Evolutionary conservation across 345 rosid species (phyloP).

Genomic region (Camelina sativa): DNA sequence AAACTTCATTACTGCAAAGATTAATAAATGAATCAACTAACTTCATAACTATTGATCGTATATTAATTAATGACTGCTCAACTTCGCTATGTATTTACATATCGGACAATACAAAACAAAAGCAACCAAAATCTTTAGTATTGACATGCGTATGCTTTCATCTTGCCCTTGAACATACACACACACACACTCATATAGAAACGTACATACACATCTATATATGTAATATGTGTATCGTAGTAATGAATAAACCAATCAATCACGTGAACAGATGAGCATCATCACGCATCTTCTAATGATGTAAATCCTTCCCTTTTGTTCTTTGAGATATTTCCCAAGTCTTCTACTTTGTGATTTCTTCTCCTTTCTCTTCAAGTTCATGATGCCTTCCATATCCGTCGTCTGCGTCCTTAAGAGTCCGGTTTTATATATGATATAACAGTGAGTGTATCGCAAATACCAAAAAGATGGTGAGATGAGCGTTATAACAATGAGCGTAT

Average conservation of each 20-base stretch:
- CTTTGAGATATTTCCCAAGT: constrained; percentile 46
- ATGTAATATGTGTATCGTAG: not conserved
- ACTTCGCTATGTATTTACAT: constrained; percentile 10
- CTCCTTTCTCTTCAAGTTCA: constrained; percentile 40
- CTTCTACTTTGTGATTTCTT: constrained; percentile 44
- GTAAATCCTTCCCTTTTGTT: constrained; percentile 44
- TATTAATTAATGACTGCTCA: constrained; percentile 14
- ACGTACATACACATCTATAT: constrained; percentile 9
- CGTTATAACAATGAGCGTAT: constrained; percentile 1
- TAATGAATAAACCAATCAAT: constrained; percentile 27
- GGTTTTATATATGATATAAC: not conserved
- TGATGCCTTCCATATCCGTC: constrained; percentile 35
- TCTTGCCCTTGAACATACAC: constrained; percentile 1
- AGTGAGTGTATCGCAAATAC: not conserved
- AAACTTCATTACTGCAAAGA: not conserved
- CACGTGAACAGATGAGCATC: constrained; percentile 44
- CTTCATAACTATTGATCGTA: constrained; percentile 1
- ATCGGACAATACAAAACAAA: constrained; percentile 18
- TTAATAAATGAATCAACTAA: not conserved
- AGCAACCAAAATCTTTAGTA: constrained; percentile 6
- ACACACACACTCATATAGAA: not conserved
- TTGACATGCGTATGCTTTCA: not conserved
- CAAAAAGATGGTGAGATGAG: not conserved
- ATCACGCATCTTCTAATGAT: constrained; percentile 47
- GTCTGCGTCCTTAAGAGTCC: not conserved